Conservation (phyloP, 2,329 filamentous ascomycete genomes). For the Albophoma yamanashiensis region DNA sequence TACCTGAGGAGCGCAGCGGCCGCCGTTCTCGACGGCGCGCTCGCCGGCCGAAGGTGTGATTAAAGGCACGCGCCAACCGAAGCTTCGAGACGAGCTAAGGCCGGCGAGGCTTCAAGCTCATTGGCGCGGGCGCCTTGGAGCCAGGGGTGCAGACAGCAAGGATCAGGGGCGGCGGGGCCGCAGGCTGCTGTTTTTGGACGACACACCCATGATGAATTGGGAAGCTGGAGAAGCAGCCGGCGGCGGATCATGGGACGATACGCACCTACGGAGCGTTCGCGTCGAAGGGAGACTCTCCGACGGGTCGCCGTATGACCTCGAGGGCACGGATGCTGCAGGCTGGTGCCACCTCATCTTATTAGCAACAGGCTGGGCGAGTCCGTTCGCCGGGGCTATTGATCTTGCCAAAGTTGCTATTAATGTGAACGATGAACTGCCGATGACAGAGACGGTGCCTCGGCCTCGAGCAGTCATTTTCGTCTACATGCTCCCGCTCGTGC, state of each 20-base stretch:
- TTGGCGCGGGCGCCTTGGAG: conserved; percentile 6
- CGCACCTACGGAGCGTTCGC: not conserved
- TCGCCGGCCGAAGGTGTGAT: conserved; percentile 5
- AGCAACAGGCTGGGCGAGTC: not conserved
- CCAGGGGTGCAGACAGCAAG: not conserved
- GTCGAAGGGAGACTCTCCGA: not conserved
- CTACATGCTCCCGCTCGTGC: not conserved
- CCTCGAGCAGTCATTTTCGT: not conserved
- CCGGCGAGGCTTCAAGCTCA: conserved; percentile 7
- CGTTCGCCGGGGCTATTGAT: not conserved
- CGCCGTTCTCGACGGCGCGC: not conserved
- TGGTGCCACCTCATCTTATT: not conserved
- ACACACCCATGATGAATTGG: not conserved
- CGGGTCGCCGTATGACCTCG: not conserved
- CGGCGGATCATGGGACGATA: not conserved
- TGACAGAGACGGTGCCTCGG: not conserved
- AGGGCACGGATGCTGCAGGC: not conserved
- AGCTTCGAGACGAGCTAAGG: conserved; percentile 15
- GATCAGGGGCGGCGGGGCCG: not conserved
- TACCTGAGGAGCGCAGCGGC: not conserved
- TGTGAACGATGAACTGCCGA: not conserved
- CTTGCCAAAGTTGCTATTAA: not conserved
- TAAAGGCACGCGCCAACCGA: conserved; percentile 15
- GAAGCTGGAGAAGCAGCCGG: not conserved
- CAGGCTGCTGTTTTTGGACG: not conserved